phyloP scores from a whole-genome alignment of 148 eudicot species.

The Rhododendron molle region DNA sequence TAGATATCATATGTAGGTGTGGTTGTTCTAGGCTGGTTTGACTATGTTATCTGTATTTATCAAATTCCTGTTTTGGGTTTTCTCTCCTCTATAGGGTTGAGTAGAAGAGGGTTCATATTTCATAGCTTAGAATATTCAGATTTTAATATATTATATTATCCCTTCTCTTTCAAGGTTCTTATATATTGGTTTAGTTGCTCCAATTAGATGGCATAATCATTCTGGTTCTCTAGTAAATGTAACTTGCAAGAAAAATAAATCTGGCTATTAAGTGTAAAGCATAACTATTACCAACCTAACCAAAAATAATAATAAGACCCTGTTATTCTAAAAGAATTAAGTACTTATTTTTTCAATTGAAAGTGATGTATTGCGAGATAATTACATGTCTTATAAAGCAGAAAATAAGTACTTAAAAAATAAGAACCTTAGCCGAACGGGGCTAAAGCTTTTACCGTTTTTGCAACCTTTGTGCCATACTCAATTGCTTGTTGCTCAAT shows the following conservation, averaged over 20 bases:
- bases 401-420: too few species aligned
- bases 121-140: background rate
- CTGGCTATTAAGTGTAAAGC: background rate
- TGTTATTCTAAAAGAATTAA: too few species aligned
- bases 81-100: background rate
- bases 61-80: background rate
- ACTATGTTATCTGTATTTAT: constrained; percentile 1
- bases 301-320: background rate
- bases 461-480: background rate
- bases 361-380: too few species aligned
- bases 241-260: background rate
- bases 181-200: background rate
- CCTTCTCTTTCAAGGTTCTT: background rate
- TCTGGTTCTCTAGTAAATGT: background rate
- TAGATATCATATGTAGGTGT: background rate
- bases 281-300: background rate
- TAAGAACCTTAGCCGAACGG: too few species aligned
- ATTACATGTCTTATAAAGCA: too few species aligned
- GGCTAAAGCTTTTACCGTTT: background rate
- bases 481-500: background rate
- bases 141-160: background rate
- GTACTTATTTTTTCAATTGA: too few species aligned
- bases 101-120: background rate
- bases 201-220: background rate
- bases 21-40: background rate